phyloP scores from a whole-genome alignment of 1,284 basidiomycete genomes.

The Peniophora sp. region DNA sequence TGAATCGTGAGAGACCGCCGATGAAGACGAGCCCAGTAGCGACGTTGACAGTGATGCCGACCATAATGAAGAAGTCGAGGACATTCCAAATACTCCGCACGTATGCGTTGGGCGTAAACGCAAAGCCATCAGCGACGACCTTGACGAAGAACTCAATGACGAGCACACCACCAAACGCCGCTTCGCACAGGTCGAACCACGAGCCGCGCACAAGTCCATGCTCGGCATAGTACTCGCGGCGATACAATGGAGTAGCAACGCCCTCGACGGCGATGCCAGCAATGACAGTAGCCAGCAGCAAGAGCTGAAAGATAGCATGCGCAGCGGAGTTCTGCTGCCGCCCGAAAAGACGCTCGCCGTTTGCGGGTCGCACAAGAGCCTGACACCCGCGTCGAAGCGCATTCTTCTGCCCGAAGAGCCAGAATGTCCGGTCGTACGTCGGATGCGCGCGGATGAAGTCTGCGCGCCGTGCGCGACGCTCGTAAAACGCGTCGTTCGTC shows the following conservation, averaged over 20 bases:
- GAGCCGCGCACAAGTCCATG: slow-evolving; percentile 59
- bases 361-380: slow-evolving; percentile 74
- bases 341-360: slow-evolving; percentile 83
- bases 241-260: slow-evolving; percentile 83
- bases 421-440: slow-evolving; percentile 86
- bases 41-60: slow-evolving; percentile 79
- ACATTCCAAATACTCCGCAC: slow-evolving; percentile 89
- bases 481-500: slow-evolving; percentile 56
- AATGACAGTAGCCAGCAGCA: slow-evolving; percentile 74
- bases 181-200: slow-evolving; percentile 89
- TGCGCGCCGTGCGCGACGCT: slow-evolving; percentile 76
- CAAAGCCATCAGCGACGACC: slow-evolving; percentile 86
- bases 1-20: slow-evolving; percentile 76
- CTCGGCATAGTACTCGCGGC: slow-evolving; percentile 61
- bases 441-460: slow-evolving; percentile 90
- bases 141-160: slow-evolving; percentile 87
- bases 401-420: slow-evolving; percentile 84
- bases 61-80: slow-evolving; percentile 84
- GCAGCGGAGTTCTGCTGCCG: slow-evolving; percentile 57
- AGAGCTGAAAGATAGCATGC: slow-evolving; percentile 68
- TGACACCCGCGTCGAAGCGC: slow-evolving; percentile 76
- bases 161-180: slow-evolving; percentile 69
- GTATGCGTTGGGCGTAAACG: slow-evolving; percentile 94
- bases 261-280: slow-evolving; percentile 82
- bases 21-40: slow-evolving; percentile 73